Conservation (phyloP, 2,329 filamentous ascomycete genomes). For the Talaromyces pinophilus region DNA sequence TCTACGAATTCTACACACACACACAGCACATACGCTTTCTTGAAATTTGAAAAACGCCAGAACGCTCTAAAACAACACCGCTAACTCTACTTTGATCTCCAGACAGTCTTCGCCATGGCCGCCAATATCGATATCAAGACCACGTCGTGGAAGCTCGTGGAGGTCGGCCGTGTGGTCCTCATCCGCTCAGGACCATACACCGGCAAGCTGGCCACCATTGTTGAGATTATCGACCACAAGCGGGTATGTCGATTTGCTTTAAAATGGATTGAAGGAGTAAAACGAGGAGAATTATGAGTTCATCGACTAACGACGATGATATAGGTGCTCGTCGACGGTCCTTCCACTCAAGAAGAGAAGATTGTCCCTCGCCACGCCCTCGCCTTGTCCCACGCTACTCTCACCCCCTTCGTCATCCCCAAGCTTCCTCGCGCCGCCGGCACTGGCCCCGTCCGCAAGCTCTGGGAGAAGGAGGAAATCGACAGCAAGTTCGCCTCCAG, state of each 20-base stretch:
- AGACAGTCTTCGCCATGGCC: constrained; percentile 73
- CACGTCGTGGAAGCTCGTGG: constrained; percentile 91
- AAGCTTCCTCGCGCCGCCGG: constrained; percentile 84
- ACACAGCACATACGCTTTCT: background rate
- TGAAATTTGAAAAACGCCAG: background rate
- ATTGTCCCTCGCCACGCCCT: constrained; percentile 85
- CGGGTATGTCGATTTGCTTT: constrained; percentile 71
- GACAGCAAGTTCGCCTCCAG: constrained; percentile 90
- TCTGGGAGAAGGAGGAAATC: constrained; percentile 88
- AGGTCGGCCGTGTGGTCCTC: constrained; percentile 96
- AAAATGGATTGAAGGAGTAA: background rate
- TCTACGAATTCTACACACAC: background rate
- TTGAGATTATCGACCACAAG: constrained; percentile 99
- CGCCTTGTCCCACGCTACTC: constrained; percentile 77
- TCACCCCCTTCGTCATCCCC: constrained; percentile 85
- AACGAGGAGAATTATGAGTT: background rate
- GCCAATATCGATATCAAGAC: constrained; percentile 78
- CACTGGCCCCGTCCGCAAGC: constrained; percentile 77
- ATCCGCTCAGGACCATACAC: constrained; percentile 79
- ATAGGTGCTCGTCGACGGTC: constrained; percentile 94
- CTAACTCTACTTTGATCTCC: constrained; percentile 25
- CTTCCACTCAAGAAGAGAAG: constrained; percentile 75
- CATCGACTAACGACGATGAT: background rate
- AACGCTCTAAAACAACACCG: background rate
- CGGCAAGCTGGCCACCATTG: constrained; percentile 88